Evolutionary conservation across 1,284 basidiomycete genomes (phyloP).

Genomic region (Cryptococcus hybrid): DNA sequence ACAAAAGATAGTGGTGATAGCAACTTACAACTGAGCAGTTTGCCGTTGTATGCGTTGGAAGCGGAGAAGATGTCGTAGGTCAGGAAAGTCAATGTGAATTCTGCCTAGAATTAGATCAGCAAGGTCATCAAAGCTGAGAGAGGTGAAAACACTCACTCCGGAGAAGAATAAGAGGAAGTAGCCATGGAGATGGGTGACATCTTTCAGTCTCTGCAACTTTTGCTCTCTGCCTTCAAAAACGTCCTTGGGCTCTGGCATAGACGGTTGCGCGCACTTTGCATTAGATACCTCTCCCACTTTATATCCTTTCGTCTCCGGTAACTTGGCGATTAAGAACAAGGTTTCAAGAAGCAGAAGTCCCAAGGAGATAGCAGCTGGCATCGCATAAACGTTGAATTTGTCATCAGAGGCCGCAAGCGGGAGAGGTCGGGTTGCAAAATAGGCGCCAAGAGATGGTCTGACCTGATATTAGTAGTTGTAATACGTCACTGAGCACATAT

Average conservation of each 20-base stretch:
- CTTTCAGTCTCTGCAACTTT: slow-evolving; percentile 31
- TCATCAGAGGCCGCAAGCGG: slow-evolving; percentile 18
- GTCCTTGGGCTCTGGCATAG: slow-evolving; percentile 26
- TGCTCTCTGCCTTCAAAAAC: slow-evolving; percentile 15
- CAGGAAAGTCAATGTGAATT: slow-evolving; percentile 87
- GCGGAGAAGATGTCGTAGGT: slow-evolving; percentile 76
- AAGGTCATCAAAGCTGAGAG: neutral
- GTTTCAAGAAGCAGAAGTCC: slow-evolving; percentile 69
- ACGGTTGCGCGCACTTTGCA: slow-evolving; percentile 32
- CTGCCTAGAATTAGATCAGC: slow-evolving; percentile 56
- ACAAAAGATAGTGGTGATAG: neutral
- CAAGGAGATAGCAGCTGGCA: slow-evolving; percentile 76
- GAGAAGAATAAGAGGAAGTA: slow-evolving; percentile 83
- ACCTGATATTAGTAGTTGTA: slow-evolving; percentile 37
- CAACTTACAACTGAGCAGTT: slow-evolving; percentile 62
- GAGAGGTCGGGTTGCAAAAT: slow-evolving; percentile 48
- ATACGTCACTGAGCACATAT: slow-evolving; percentile 42
- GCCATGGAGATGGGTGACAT: slow-evolving; percentile 68
- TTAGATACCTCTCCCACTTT: slow-evolving; percentile 3
- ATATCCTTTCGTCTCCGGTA: slow-evolving; percentile 60
- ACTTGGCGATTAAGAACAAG: slow-evolving; percentile 62
- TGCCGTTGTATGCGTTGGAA: slow-evolving; percentile 84
- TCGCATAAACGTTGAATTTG: slow-evolving; percentile 78
- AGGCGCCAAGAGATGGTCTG: slow-evolving; percentile 57
- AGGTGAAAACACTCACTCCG: slow-evolving; percentile 48